A percentile compares a stretch with the other conserved stretches of the same genome.
Conservation (phyloP, 1,284 basidiomycete species). For the Austropuccinia psidii region DNA sequence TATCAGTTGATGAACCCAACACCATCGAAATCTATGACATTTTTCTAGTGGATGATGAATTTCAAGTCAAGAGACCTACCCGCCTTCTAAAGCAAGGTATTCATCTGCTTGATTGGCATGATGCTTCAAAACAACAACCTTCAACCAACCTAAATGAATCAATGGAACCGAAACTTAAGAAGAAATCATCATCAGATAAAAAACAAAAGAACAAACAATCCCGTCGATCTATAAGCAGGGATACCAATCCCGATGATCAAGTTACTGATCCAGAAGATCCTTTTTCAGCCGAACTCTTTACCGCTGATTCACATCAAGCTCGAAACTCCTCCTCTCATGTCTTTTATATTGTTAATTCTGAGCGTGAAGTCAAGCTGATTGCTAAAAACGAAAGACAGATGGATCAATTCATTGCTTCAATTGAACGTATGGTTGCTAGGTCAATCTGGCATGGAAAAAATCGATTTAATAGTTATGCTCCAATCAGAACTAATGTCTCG, state of each 20-base stretch:
- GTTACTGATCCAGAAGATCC: slow-evolving; percentile 43
- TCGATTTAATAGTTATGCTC: slow-evolving; percentile 88
- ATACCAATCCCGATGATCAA: slow-evolving; percentile 53
- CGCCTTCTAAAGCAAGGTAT: slow-evolving; percentile 48
- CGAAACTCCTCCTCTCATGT: slow-evolving; percentile 61
- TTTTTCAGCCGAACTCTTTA: slow-evolving; percentile 39
- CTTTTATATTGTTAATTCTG: slow-evolving; percentile 86
- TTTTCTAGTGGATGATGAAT: slow-evolving; percentile 84
- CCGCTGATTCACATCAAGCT: slow-evolving; percentile 40
- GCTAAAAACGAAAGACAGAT: slow-evolving; percentile 94
- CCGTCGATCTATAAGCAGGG: background rate
- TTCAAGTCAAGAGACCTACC: slow-evolving; percentile 62
- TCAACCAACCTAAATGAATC: slow-evolving; percentile 16
- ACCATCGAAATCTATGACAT: slow-evolving; percentile 80
- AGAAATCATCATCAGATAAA: slow-evolving; percentile 8
- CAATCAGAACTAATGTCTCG: slow-evolving; percentile 82
- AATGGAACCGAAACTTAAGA: background rate
- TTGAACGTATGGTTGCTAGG: slow-evolving; percentile 70
- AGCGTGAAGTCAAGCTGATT: slow-evolving; percentile 76
- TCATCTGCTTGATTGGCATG: slow-evolving; percentile 41
- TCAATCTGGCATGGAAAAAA: slow-evolving; percentile 75
- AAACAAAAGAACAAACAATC: background rate
- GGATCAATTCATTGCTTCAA: slow-evolving; percentile 90
- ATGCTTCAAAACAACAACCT: slow-evolving; percentile 36
- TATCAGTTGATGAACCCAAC: slow-evolving; percentile 77